These are phyloP conservation scores for Podospora conica DNA, from an alignment of 495 filamentous ascomycete species.

Conservation along the genomic window DNA sequence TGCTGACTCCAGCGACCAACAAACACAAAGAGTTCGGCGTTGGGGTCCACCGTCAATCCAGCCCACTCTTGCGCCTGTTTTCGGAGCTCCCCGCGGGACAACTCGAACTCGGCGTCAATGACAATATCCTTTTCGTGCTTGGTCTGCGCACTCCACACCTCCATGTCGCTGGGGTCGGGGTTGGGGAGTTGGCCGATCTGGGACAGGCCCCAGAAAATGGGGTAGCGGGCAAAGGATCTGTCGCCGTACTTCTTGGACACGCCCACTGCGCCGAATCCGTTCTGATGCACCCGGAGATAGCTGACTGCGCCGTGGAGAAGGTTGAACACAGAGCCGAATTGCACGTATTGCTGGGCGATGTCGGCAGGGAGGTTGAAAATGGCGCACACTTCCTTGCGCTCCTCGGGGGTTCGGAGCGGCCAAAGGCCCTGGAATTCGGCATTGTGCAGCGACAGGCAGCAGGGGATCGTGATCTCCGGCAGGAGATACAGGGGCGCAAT, in stretches of 20 bases:
- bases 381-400: constrained; percentile 57
- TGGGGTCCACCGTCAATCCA: constrained; percentile 52
- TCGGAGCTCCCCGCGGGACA: constrained; percentile 48
- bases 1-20: constrained; percentile 73
- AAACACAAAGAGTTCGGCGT: constrained; percentile 68
- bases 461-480: constrained; percentile 50
- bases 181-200: constrained; percentile 67
- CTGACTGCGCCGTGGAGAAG: constrained; percentile 64
- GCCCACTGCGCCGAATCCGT: constrained; percentile 67
- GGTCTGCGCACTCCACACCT: constrained; percentile 48
- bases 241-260: constrained; percentile 71
- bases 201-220: constrained; percentile 69
- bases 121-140: constrained; percentile 42
- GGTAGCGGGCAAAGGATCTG: constrained; percentile 64
- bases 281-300: constrained; percentile 64
- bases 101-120: constrained; percentile 53
- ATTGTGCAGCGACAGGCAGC: constrained; percentile 46
- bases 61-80: constrained; percentile 71
- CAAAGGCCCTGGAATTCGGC: constrained; percentile 71
- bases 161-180: constrained; percentile 68
- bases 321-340: constrained; percentile 64
- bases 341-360: constrained; percentile 48
- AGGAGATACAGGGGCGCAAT: constrained; percentile 63
- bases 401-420: constrained; percentile 61
- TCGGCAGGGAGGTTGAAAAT: constrained; percentile 56